Percentiles rank a stretch among this genome's conserved stretches.
Evolutionary conservation across 1,284 basidiomycete species (phyloP).

Genomic region (Sanghuangporus sanghuang): DNA sequence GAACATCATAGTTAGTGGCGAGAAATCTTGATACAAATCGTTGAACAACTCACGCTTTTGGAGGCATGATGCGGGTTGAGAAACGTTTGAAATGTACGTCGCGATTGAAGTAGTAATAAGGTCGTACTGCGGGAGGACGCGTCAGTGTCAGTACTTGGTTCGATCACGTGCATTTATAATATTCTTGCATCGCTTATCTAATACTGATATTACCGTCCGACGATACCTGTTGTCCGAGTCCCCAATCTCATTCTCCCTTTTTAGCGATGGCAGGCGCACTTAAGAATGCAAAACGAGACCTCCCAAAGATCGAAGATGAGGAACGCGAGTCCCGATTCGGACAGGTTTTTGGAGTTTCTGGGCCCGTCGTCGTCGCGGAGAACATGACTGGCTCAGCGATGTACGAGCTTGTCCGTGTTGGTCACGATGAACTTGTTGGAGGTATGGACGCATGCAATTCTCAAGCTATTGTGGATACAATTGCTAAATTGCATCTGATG

Average conservation of each 20-base stretch:
- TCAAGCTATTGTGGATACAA: neutral
- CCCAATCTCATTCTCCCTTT: neutral
- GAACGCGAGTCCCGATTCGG: slow-evolving; percentile 87
- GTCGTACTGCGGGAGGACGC: neutral
- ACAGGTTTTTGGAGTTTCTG: slow-evolving; percentile 91
- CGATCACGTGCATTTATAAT: neutral
- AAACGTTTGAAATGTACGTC: neutral
- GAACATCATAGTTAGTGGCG: slow-evolving; percentile 1
- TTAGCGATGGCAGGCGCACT: slow-evolving; percentile 82
- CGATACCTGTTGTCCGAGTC: neutral
- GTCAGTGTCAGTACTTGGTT: neutral
- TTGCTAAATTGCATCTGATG: neutral
- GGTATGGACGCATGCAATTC: slow-evolving; percentile 44
- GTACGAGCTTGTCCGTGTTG: slow-evolving; percentile 96
- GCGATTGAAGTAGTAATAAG: slow-evolving; percentile 24
- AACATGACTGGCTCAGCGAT: slow-evolving; percentile 95
- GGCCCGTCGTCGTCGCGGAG: slow-evolving; percentile 95
- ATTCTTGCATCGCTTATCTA: neutral
- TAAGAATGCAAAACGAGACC: slow-evolving; percentile 82
- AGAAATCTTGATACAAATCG: slow-evolving; percentile 35
- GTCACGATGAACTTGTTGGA: slow-evolving; percentile 95
- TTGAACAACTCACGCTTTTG: slow-evolving; percentile 54
- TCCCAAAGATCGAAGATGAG: slow-evolving; percentile 85
- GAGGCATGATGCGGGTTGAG: slow-evolving; percentile 55
- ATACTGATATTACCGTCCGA: neutral